Evolutionary conservation across 2,329 filamentous ascomycete species (phyloP), one percentile per base, ranked within the genome.

Genomic region (Ophiocordyceps camponoti-saundersi): DNA sequence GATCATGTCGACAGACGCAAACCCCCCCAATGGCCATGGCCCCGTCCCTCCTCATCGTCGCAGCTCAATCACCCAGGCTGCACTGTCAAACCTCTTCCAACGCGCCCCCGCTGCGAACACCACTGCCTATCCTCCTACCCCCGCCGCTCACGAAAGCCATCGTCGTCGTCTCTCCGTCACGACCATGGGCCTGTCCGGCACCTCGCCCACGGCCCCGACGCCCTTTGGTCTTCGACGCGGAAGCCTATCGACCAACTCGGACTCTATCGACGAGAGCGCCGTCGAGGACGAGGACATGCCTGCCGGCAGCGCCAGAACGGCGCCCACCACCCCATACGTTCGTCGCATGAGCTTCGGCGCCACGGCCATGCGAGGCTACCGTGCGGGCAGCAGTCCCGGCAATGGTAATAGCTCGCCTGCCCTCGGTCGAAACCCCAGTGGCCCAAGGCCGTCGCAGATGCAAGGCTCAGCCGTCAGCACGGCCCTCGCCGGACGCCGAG

Each of bases 291-390:
- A 80, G 41, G 77, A 80, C 21, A 66, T 69, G 47, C 64, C 69
- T 39, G 62, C 68, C n/a, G 61, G 64, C 46, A 63, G 64, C 48
- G 60, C 68, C 39, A 75, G 71, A 57, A 76, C 74, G 54, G 72
- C 74, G 16, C 80, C 85, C 32, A 74, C 70, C 46, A 85, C 83
- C 13, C 85, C 88, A 32, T 90, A 89, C 59, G 77, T 77, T 49
- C 82, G 89, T 55, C 83, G 89, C 49, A 80, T 95, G 70, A 95
- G 89, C 65, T 93, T 95, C 58, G 89, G 90, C 50, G 82, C 83
- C 50, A 79, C 87, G 61, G 81, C 80, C 64, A 76, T 85, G 56
- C 81, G 80, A 55, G 68, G 68, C 51, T 66, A 60, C 51, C 64
- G 69, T 47, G 65, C 66, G 34, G 71, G 71, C 57, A 70, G 69